phyloP scores from a whole-genome alignment of 805 yeast genomes.

The Metschnikowia sp. region DNA sequence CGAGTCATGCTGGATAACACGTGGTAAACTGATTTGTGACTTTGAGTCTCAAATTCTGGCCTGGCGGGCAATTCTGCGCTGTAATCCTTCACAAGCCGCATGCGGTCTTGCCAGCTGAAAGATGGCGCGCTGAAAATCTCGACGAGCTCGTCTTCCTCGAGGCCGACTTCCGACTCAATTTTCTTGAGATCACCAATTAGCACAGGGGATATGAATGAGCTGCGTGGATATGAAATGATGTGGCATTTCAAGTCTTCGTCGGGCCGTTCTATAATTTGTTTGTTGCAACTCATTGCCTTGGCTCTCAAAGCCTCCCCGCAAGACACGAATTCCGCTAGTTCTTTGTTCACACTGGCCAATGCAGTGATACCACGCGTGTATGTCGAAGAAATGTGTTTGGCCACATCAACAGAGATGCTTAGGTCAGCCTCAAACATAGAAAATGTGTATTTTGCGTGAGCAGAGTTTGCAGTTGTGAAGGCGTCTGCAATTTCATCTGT shows the following conservation, averaged over 20 bases:
- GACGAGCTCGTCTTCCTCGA: constrained; percentile 1
- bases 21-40: not conserved
- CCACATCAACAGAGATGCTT: not conserved
- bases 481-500: no score
- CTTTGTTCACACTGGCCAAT: not conserved
- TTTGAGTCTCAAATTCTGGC: not conserved
- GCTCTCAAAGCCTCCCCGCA: not conserved
- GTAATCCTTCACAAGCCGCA: not conserved
- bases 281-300: not conserved
- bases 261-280: not conserved
- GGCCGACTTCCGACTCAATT: constrained; percentile 4
- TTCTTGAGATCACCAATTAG: not conserved
- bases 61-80: not conserved
- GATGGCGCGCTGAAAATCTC: not conserved
- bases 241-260: not conserved
- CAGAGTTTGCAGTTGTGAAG: no score
- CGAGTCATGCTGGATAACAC: not conserved
- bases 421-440: not conserved
- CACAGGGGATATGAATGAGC: not conserved
- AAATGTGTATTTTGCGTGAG: no score
- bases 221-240: not conserved
- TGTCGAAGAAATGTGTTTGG: not conserved
- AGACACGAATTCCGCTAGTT: not conserved
- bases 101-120: not conserved
- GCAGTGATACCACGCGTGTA: not conserved